A percentile compares a stretch with the other conserved stretches of the same genome.
phyloP scores from a whole-genome alignment of 495 filamentous ascomycete species.

The Penicillium psychrofluorescens region DNA sequence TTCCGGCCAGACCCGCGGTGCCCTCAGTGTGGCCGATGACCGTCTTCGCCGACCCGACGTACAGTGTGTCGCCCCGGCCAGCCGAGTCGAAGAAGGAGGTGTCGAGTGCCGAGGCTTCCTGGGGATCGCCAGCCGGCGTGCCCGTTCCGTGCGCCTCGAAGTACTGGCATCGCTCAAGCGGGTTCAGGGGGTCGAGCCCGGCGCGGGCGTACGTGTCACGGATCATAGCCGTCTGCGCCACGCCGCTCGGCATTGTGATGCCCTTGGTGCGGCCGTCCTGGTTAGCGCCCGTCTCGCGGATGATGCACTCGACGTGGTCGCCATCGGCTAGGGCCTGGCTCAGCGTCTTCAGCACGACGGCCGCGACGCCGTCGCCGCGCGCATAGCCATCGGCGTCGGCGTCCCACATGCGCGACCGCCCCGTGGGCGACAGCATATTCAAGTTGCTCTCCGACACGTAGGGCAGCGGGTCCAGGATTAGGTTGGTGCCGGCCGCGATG shows the following conservation, averaged over 20 bases:
- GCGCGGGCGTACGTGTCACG: constrained; percentile 21
- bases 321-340: constrained; percentile 24
- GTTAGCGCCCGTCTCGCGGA: constrained; percentile 29
- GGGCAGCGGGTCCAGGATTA: constrained; percentile 25
- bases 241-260: constrained; percentile 27
- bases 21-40: constrained; percentile 49
- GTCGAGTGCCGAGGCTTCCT: constrained; percentile 28
- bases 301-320: constrained; percentile 30
- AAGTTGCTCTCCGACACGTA: constrained; percentile 23
- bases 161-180: constrained; percentile 24
- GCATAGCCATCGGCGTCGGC: constrained; percentile 36
- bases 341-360: constrained; percentile 32
- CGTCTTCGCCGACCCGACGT: constrained; percentile 46
- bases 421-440: constrained; percentile 25
- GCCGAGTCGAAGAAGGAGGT: constrained; percentile 22
- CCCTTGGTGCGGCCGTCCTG: constrained; percentile 30
- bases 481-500: constrained; percentile 29
- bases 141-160: constrained; percentile 38
- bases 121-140: constrained; percentile 34
- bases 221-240: constrained; percentile 28
- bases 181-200: constrained; percentile 23
- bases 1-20: constrained; percentile 48
- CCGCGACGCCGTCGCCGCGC: constrained; percentile 37
- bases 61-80: constrained; percentile 21
- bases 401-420: constrained; percentile 35